A percentile compares a stretch with the other conserved stretches of the same genome.
Conservation (phyloP, 768 basidiomycete genomes). For the Tylopilus subfusipes region DNA sequence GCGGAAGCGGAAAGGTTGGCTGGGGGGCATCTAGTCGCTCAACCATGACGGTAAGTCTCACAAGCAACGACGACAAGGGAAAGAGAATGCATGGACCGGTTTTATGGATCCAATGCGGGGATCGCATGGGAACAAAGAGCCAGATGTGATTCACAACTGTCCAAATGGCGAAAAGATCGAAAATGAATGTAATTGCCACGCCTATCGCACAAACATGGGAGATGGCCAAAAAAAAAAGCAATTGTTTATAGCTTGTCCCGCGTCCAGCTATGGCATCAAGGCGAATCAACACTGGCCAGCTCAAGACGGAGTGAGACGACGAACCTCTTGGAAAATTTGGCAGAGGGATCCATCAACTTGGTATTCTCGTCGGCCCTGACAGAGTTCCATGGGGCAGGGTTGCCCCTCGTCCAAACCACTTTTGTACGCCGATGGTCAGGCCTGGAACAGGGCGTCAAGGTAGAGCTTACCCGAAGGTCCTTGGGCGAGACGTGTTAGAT, state of each 20-base stretch:
- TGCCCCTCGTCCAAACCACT: constrained; percentile 64
- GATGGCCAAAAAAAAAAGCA: background rate
- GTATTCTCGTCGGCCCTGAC: constrained; percentile 72
- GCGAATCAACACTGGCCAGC: constrained; percentile 1
- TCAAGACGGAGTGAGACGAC: background rate
- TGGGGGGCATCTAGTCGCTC: constrained; percentile 41
- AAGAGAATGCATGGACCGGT: background rate
- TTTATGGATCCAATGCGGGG: background rate
- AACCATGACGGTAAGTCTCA: constrained; percentile 33
- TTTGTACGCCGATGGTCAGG: constrained; percentile 1
- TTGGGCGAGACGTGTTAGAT: constrained; percentile 57
- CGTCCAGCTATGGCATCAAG: constrained; percentile 52
- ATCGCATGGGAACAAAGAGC: constrained; percentile 1
- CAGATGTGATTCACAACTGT: constrained; percentile 2
- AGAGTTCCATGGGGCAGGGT: constrained; percentile 88
- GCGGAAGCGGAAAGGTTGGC: constrained; percentile 37
- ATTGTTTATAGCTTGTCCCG: constrained; percentile 61
- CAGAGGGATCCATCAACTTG: constrained; percentile 66
- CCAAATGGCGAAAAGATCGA: background rate
- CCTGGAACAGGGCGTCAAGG: background rate
- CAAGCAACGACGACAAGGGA: background rate
- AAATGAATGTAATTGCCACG: constrained; percentile 19
- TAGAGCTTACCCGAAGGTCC: constrained; percentile 48
- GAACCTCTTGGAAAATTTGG: constrained; percentile 69
- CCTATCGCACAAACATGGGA: constrained; percentile 16